Evolutionary conservation across 495 filamentous ascomycete species (phyloP).

Genomic region (Saxophila tyrrhenica): DNA sequence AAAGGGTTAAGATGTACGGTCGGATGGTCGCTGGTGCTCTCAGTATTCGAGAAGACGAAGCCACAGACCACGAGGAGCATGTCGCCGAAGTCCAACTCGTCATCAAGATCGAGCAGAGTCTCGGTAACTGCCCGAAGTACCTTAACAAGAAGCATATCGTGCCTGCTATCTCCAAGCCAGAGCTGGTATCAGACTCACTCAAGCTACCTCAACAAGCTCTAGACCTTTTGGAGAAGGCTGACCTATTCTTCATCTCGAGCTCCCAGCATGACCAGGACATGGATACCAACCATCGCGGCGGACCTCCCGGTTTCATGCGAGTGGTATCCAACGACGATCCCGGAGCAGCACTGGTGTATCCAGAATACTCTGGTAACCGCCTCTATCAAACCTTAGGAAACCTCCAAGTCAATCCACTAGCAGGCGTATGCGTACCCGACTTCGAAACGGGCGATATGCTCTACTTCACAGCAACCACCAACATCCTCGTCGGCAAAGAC

Average conservation of each 20-base stretch:
- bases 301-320: conserved; percentile 60
- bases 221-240: conserved; percentile 49
- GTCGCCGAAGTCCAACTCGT: conserved; percentile 48
- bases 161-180: conserved; percentile 41
- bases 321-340: conserved; percentile 42
- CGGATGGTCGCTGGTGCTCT: conserved; percentile 48
- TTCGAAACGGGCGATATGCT: conserved; percentile 59
- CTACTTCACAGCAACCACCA: conserved; percentile 54
- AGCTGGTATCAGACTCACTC: conserved; percentile 38
- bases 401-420: conserved; percentile 48
- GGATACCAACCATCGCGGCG: conserved; percentile 79
- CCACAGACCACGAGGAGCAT: conserved; percentile 21
- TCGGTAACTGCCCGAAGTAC: conserved; percentile 64
- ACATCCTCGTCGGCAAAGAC: conserved; percentile 50
- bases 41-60: conserved; percentile 22
- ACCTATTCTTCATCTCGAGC: conserved; percentile 66
- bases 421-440: conserved; percentile 58
- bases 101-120: conserved; percentile 53
- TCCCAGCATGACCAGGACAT: conserved; percentile 51
- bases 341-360: conserved; percentile 51
- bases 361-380: conserved; percentile 72
- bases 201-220: conserved; percentile 39
- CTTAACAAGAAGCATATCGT: conserved; percentile 58
- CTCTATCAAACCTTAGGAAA: conserved; percentile 77
- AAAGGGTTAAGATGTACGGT: conserved; percentile 57